Percentiles rank a stretch among this genome's conserved stretches.
Evolutionary conservation across 345 rosid species (phyloP).

Genomic region (Syzygium jambos): DNA sequence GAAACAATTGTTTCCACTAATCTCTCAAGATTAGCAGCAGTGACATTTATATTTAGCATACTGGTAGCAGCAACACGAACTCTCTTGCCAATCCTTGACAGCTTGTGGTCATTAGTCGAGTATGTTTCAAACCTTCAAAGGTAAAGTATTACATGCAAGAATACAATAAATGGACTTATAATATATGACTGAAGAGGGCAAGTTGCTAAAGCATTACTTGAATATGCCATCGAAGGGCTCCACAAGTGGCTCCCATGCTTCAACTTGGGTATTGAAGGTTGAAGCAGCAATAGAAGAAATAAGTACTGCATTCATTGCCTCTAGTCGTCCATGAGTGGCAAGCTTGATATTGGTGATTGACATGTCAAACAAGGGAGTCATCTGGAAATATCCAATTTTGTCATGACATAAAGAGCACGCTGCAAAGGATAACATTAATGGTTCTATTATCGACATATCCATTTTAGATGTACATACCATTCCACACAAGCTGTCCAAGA

Average conservation of each 20-base stretch:
- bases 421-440: background rate
- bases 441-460: background rate
- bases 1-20: constrained; percentile 67
- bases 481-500: constrained; percentile 86
- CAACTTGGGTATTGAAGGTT: constrained; percentile 81
- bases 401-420: background rate
- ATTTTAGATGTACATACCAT: constrained; percentile 41
- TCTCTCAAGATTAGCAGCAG: constrained; percentile 83
- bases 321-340: constrained; percentile 85
- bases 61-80: constrained; percentile 80
- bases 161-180: background rate
- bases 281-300: constrained; percentile 91
- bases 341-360: constrained; percentile 90
- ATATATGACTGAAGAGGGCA: background rate
- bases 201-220: constrained; percentile 43
- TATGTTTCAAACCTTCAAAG: constrained; percentile 85
- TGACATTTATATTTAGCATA: constrained; percentile 72
- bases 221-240: constrained; percentile 99
- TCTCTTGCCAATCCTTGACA: constrained; percentile 67
- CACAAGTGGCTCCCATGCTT: constrained; percentile 98
- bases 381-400: constrained; percentile 27
- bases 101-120: constrained; percentile 45
- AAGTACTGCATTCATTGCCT: constrained; percentile 96
- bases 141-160: background rate
- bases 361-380: constrained; percentile 85